Evolutionary conservation across 768 basidiomycete genomes (phyloP).

Genomic region (Rhodosporidiobolus odoratus): DNA sequence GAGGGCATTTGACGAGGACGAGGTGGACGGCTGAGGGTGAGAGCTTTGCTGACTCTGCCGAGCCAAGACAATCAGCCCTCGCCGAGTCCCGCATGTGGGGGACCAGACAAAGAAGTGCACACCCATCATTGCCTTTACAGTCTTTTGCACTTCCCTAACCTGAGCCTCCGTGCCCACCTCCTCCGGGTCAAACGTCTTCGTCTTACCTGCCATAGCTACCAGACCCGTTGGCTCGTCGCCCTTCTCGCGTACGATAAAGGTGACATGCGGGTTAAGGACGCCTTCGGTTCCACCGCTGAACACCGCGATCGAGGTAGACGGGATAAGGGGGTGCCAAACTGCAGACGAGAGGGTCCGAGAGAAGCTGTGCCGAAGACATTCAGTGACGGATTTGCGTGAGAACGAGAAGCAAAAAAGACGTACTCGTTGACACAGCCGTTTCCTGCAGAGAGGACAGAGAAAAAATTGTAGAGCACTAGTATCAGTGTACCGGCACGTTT

Average conservation of each 20-base stretch:
- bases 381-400: too few species aligned
- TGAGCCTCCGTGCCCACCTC: conserved; percentile 4
- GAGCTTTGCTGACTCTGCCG: background rate
- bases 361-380: background rate
- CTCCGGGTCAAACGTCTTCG: background rate
- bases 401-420: background rate
- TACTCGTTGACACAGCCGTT: conserved; percentile 9
- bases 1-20: conserved; percentile 13
- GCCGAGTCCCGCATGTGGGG: too few species aligned
- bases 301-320: background rate
- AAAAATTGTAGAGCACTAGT: too few species aligned
- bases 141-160: background rate
- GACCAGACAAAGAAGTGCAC: background rate
- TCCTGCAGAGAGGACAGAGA: background rate
- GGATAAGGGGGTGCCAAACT: conserved; percentile 3
- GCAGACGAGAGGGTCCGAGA: background rate
- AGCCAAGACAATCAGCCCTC: too few species aligned
- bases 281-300: conserved; percentile 14
- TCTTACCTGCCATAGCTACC: background rate
- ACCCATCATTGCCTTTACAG: conserved; percentile 3
- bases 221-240: background rate
- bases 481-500: too few species aligned
- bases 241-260: background rate
- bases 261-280: conserved; percentile 7
- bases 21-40: background rate